Percentiles rank a stretch among this genome's conserved stretches.
phyloP scores from a whole-genome alignment of 2,329 filamentous ascomycete species.

The Arthrobotrys sphaeroides region DNA sequence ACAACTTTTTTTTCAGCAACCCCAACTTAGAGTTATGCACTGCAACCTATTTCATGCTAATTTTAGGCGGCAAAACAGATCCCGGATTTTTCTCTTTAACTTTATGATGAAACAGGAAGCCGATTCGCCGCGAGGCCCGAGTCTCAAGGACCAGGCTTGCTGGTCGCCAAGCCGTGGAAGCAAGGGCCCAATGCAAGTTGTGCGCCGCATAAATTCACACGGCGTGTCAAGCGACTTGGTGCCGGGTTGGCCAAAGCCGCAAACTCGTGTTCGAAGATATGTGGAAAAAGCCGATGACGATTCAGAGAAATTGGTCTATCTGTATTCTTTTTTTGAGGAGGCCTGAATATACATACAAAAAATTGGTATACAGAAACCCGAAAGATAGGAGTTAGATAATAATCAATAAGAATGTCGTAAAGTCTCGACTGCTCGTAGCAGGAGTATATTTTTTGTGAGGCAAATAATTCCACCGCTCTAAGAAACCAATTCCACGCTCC shows the following conservation, averaged over 20 bases:
- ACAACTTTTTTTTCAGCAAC: neutral
- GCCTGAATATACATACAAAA: constrained; percentile 33
- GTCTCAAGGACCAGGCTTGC: neutral
- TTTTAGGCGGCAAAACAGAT: constrained; percentile 40
- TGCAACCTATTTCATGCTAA: constrained; percentile 40
- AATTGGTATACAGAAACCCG: constrained; percentile 3
- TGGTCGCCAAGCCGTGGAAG: neutral
- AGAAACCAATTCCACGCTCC: constrained; percentile 4
- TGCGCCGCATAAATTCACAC: constrained; percentile 8
- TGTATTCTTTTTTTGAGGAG: constrained; percentile 27
- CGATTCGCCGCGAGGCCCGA: neutral
- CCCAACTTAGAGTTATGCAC: constrained; percentile 13
- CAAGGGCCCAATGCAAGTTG: constrained; percentile 2
- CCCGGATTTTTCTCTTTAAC: constrained; percentile 7
- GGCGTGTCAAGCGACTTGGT: constrained; percentile 8
- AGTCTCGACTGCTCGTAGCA: neutral
- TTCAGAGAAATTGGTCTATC: constrained; percentile 12
- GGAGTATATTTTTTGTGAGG: neutral
- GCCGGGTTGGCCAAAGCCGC: constrained; percentile 2
- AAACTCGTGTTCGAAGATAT: neutral
- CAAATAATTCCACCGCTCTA: constrained; percentile 10
- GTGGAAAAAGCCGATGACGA: too few relatives aligned
- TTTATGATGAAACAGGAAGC: constrained; percentile 17
- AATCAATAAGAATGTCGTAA: neutral
- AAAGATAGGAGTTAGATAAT: constrained; percentile 1